Evolutionary conservation across 139 green algal species (phyloP).

Genomic region (Micromonas commoda): DNA sequence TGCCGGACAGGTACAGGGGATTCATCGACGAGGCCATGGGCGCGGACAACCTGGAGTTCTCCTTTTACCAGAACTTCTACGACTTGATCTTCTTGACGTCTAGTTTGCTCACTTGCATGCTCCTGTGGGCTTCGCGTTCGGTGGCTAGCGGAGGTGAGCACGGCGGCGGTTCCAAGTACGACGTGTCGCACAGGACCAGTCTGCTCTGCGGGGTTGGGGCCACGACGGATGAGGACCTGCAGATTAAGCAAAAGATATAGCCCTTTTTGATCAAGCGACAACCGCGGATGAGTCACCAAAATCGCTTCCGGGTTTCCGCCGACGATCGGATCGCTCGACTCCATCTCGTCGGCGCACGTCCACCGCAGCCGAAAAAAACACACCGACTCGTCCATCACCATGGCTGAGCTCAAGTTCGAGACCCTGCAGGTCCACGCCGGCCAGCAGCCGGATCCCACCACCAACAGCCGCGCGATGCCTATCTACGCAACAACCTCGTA

Average conservation of each 20-base stretch:
- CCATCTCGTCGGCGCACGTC: background rate
- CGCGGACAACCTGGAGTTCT: background rate
- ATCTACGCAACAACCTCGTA: slow-evolving; percentile 31
- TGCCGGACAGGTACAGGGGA: slow-evolving; percentile 11
- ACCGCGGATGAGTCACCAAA: too few species aligned
- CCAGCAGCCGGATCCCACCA: slow-evolving; percentile 19
- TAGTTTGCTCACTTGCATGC: background rate
- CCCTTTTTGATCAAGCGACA: too few species aligned
- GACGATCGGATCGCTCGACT: background rate
- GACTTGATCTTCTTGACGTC: slow-evolving; percentile 12
- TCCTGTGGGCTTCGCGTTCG: background rate
- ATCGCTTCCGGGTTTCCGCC: background rate
- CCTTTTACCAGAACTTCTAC: slow-evolving; percentile 20
- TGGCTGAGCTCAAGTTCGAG: slow-evolving; percentile 27
- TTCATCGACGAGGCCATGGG: slow-evolving; percentile 6
- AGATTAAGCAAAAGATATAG: too few species aligned
- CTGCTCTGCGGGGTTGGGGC: too few species aligned
- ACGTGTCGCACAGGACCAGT: too few species aligned
- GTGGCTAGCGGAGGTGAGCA: too few species aligned
- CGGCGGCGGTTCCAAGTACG: background rate
- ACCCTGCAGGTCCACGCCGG: slow-evolving; percentile 29
- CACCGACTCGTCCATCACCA: too few species aligned
- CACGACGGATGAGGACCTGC: too few species aligned
- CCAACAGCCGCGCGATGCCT: slow-evolving; percentile 26
- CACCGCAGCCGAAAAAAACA: background rate